These are phyloP conservation scores for Monosporascus sp. DNA, from an alignment of 2,329 filamentous ascomycete genomes.

Conservation along the genomic window DNA sequence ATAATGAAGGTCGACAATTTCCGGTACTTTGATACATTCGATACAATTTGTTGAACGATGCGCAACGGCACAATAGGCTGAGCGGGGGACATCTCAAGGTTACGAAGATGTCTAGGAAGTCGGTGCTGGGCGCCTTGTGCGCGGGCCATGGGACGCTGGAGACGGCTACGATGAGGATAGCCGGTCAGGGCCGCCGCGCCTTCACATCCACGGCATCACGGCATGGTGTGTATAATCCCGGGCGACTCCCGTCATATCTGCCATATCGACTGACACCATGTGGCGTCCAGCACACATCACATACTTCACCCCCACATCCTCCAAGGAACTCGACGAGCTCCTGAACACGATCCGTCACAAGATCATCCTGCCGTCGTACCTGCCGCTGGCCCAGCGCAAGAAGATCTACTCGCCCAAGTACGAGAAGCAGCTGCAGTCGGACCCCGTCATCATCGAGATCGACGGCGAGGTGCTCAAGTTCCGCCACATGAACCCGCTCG, in stretches of 20 bases:
- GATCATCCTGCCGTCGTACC: slow-evolving; percentile 57
- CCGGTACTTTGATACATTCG: neutral
- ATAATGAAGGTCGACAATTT: neutral
- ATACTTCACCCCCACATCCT: slow-evolving; percentile 46
- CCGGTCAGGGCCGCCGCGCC: slow-evolving; percentile 9
- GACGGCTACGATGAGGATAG: slow-evolving; percentile 18
- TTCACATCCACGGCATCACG: slow-evolving; percentile 23
- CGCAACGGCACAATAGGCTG: neutral
- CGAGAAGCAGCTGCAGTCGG: slow-evolving; percentile 43
- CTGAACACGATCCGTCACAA: slow-evolving; percentile 51
- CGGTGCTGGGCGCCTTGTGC: slow-evolving; percentile 19
- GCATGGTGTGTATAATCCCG: slow-evolving; percentile 16
- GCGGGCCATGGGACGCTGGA: slow-evolving; percentile 20
- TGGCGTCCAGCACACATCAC: slow-evolving; percentile 28
- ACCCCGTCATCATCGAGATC: slow-evolving; percentile 55
- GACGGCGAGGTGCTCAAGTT: slow-evolving; percentile 52
- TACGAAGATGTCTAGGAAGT: slow-evolving; percentile 21
- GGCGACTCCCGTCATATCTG: neutral
- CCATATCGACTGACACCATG: neutral
- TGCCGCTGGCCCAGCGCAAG: slow-evolving; percentile 47
- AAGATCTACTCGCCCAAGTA: slow-evolving; percentile 45
- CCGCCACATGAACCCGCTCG: slow-evolving; percentile 37
- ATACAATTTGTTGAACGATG: neutral
- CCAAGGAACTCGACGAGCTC: slow-evolving; percentile 46
- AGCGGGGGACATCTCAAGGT: neutral